A percentile compares a stretch with the other conserved stretches of the same genome.
Evolutionary conservation across 345 rosid species (phyloP).

Genomic region (Barbarea vulgaris): DNA sequence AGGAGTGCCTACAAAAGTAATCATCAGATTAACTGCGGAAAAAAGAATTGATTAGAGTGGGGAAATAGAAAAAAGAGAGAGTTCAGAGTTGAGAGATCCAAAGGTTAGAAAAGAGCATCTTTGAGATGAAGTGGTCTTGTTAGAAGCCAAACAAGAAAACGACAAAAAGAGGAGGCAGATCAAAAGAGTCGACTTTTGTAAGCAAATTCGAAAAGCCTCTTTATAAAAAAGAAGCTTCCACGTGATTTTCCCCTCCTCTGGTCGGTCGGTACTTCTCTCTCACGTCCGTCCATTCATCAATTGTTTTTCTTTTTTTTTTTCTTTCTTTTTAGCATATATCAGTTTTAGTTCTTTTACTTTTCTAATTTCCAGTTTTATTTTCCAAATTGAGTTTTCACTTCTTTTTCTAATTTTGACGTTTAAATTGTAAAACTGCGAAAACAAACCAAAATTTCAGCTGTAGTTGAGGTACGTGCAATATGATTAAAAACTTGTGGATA

Average conservation of each 20-base stretch:
- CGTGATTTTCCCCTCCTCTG: constrained; percentile 29
- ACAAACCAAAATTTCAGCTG: no score
- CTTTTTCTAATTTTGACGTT: no score
- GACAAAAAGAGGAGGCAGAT: constrained; percentile 26
- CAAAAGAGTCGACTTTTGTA: constrained; percentile 29
- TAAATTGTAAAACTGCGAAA: no score
- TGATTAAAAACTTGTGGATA: no score
- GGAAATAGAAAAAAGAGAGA: constrained; percentile 10
- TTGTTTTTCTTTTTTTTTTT: not conserved
- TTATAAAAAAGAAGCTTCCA: constrained; percentile 34
- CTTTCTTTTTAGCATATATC: no score
- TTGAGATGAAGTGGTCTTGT: constrained; percentile 6
- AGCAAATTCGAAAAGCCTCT: constrained; percentile 17
- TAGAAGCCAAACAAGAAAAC: constrained; percentile 27
- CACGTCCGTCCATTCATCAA: not conserved
- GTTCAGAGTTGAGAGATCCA: constrained; percentile 24
- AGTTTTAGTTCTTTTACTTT: not conserved
- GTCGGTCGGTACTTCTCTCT: constrained; percentile 34
- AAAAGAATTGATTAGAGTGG: not conserved
- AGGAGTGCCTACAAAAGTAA: not conserved
- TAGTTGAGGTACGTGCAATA: no score
- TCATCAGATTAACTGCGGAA: not conserved
- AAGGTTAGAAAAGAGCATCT: constrained; percentile 32
- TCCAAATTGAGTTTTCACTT: no score
- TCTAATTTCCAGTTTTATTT: not conserved